phyloP scores from a whole-genome alignment of 176 grass and related monocot species.

The Triticum timopheevii region DNA sequence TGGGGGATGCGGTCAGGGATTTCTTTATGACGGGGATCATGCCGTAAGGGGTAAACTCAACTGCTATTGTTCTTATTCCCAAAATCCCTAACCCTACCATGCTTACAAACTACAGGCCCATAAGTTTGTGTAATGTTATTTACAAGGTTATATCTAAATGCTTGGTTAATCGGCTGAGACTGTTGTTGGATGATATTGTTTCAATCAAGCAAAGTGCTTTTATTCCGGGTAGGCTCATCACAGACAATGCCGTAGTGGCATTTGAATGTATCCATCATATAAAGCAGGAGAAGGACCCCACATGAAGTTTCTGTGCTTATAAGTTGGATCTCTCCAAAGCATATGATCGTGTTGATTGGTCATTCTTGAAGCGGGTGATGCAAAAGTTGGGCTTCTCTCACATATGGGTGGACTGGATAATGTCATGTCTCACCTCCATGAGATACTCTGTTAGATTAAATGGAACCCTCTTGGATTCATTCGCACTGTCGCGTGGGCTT shows the following conservation, averaged over 20 bases:
- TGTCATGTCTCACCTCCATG: too few species aligned
- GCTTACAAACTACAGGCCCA: not conserved
- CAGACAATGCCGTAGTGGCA: not conserved
- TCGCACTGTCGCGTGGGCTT: too few species aligned
- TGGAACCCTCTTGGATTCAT: too few species aligned
- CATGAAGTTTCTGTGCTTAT: not conserved
- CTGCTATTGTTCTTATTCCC: not conserved
- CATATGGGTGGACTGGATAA: too few species aligned
- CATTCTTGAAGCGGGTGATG: not conserved
- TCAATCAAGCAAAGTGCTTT: not conserved
- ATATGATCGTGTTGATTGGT: not conserved
- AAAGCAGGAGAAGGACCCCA: not conserved
- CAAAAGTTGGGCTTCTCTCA: too few species aligned
- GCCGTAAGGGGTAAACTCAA: not conserved
- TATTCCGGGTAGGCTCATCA: too few species aligned
- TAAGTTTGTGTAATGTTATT: not conserved
- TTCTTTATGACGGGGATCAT: not conserved
- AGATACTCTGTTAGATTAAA: too few species aligned
- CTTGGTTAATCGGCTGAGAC: too few species aligned
- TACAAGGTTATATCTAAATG: too few species aligned
- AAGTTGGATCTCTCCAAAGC: not conserved
- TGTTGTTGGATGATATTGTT: not conserved
- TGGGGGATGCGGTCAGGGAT: too few species aligned
- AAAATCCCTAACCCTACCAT: not conserved
- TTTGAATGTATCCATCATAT: not conserved